phyloP scores from a whole-genome alignment of 2,329 filamentous ascomycete species.

The Magnaporthales sp. region DNA sequence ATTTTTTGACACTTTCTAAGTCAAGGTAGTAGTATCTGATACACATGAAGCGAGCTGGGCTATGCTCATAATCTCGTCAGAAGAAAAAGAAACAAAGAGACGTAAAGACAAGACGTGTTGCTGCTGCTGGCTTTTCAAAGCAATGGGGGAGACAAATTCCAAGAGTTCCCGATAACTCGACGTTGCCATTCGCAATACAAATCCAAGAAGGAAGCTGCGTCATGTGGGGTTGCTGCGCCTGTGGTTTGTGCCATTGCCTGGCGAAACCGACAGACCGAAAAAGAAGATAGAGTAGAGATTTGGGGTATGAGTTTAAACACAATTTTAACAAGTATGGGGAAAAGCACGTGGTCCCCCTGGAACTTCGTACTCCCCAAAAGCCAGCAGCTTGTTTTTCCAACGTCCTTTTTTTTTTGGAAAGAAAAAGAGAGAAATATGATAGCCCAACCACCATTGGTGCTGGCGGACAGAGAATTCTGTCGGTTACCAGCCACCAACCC shows the following conservation, averaged over 20 bases:
- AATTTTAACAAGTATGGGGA: constrained; percentile 12
- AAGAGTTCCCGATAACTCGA: not conserved
- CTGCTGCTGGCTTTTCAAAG: not conserved
- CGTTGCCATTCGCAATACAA: constrained; percentile 6
- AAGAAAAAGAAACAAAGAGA: constrained; percentile 1
- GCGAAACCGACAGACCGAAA: not conserved
- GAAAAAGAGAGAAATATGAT: constrained; percentile 14
- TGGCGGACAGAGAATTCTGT: constrained; percentile 20
- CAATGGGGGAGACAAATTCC: not conserved
- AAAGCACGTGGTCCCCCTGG: constrained; percentile 12
- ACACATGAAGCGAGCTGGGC: constrained; percentile 57
- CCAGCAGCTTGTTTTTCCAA: constrained; percentile 12
- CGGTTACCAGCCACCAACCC: constrained; percentile 83
- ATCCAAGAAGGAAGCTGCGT: constrained; percentile 1
- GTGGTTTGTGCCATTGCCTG: not conserved
- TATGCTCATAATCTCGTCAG: constrained; percentile 14
- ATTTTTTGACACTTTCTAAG: constrained; percentile 35
- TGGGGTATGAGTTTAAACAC: not conserved
- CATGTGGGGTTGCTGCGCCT: not conserved
- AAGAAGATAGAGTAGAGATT: not conserved
- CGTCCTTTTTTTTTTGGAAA: not conserved
- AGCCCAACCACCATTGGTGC: constrained; percentile 54
- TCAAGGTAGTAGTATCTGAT: constrained; percentile 34
- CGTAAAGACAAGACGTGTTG: not conserved
- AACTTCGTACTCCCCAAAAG: constrained; percentile 9